Evolutionary conservation across 2,329 filamentous ascomycete genomes (phyloP), one percentile per base, ranked within the genome.

Genomic region (Shiraia bambusicola): DNA sequence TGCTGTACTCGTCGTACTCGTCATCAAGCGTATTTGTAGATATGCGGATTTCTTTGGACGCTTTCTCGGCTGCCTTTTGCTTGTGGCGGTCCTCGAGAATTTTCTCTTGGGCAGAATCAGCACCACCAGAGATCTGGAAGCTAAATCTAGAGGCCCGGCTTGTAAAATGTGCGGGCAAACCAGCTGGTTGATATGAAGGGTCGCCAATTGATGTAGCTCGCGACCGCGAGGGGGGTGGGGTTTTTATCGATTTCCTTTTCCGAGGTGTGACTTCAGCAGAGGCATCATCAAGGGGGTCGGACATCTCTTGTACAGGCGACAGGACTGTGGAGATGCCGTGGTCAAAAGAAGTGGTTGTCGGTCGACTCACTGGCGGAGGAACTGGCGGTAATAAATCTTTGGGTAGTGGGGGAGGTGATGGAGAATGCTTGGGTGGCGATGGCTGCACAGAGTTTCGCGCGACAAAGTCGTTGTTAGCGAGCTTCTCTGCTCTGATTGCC

Each of bases 81-180:
- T 67, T 84, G 63, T 89, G 86, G 34, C 82, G 79, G 54, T 88
- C 87, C 63, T 89, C 88, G 28, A 90, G 71, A 27, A 86, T 64
- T 64, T 83, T 85, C 65, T 85, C 82, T 56, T 85, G 80, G 0
- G 74, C 72, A 4, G 80, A 82, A 11, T 85, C 85, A 5, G 81
- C 81, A 4, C 83, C 84, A 17, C 84, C 84, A 12, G 83, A 79
- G 75, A 90, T 87, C 58, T 91, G 87, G 58, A 92, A 92, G 56
- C 87, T 91, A 61, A 92, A 91, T 11, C 87, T 76, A 0, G 86
- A 89, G 0, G 87, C 87, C 9, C 84, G 87, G 62, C 86, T 90
- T 3, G 66, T 69, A 32, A 73, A 62, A 49, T 76, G 73, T 32
- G 70, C 66, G 4, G 72, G 72, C 9, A 70, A 44, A 10, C 67